phyloP scores from a whole-genome alignment of 2,329 filamentous ascomycete species.

The Fusarium concolor region DNA sequence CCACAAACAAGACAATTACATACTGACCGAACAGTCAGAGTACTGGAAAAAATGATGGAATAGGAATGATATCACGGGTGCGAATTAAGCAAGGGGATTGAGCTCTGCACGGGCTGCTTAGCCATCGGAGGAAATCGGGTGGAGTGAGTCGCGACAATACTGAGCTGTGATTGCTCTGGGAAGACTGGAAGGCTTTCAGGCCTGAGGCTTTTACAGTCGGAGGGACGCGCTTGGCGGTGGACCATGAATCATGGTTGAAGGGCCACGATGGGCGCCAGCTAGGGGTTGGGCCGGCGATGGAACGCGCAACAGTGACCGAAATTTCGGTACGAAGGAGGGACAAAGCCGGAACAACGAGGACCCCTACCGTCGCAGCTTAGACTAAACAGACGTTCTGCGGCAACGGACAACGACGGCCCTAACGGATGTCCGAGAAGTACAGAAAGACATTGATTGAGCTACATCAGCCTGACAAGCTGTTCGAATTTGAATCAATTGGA shows the following conservation, averaged over 20 bases:
- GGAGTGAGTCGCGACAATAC: constrained; percentile 46
- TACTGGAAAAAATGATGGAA: constrained; percentile 22
- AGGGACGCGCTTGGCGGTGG: constrained; percentile 50
- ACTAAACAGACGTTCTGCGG: constrained; percentile 35
- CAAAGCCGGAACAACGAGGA: constrained; percentile 43
- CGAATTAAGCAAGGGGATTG: constrained; percentile 43
- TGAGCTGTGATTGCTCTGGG: constrained; percentile 47
- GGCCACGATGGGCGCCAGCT: constrained; percentile 40
- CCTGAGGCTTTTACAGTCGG: constrained; percentile 51
- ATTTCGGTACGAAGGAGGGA: constrained; percentile 45
- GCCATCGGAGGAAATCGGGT: constrained; percentile 53
- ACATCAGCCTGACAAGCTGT: background rate
- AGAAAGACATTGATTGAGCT: background rate
- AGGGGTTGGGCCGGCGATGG: constrained; percentile 43
- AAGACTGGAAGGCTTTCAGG: constrained; percentile 41
- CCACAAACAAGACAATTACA: constrained; percentile 8
- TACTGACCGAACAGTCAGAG: constrained; percentile 12
- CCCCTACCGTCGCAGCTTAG: constrained; percentile 39
- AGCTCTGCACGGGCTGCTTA: constrained; percentile 46
- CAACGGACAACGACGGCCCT: constrained; percentile 45
- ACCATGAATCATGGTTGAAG: constrained; percentile 51
- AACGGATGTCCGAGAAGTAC: constrained; percentile 43
- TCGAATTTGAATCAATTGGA: background rate
- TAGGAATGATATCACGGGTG: constrained; percentile 39
- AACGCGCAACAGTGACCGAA: constrained; percentile 46